phyloP scores from a whole-genome alignment of 192 early-diverging fungal species.

The Coemansia sp. region DNA sequence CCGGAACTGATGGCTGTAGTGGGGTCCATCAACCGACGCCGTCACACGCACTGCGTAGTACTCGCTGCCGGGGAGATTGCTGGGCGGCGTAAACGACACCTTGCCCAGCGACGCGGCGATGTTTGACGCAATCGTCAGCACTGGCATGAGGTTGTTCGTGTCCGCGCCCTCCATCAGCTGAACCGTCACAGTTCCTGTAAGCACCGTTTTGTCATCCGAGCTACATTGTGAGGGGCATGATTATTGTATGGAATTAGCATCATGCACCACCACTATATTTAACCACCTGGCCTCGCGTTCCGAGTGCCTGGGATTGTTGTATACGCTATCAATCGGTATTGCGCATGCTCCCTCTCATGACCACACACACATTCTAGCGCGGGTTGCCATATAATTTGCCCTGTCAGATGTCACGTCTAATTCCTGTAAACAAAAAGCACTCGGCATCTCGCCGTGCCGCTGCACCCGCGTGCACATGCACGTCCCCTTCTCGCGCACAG shows the following conservation, averaged over 20 bases:
- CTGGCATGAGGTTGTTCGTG: conserved; percentile 38
- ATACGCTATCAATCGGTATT: neutral
- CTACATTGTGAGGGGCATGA: conserved; percentile 15
- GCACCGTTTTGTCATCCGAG: conserved; percentile 27
- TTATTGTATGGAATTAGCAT: conserved; percentile 1
- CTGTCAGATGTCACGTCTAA: neutral
- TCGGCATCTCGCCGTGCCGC: neutral
- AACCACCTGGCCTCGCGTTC: neutral
- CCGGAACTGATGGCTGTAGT: conserved; percentile 51
- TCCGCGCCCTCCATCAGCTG: conserved; percentile 52
- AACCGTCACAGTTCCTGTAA: conserved; percentile 40
- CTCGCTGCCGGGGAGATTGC: conserved; percentile 20
- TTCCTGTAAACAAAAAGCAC: neutral
- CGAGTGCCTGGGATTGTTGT: neutral
- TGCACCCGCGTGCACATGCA: neutral
- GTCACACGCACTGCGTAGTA: conserved; percentile 47
- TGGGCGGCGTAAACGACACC: conserved; percentile 27
- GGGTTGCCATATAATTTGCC: neutral
- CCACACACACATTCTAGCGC: neutral
- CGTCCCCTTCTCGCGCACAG: neutral
- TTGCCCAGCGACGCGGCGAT: conserved; percentile 18
- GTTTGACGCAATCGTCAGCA: conserved; percentile 27
- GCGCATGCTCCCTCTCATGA: neutral
- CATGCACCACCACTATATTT: neutral
- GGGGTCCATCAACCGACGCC: conserved; percentile 32